These are phyloP conservation scores for Phlyctochytrium arcticum DNA, from an alignment of 192 early-diverging fungal genomes.

Conservation along the genomic window DNA sequence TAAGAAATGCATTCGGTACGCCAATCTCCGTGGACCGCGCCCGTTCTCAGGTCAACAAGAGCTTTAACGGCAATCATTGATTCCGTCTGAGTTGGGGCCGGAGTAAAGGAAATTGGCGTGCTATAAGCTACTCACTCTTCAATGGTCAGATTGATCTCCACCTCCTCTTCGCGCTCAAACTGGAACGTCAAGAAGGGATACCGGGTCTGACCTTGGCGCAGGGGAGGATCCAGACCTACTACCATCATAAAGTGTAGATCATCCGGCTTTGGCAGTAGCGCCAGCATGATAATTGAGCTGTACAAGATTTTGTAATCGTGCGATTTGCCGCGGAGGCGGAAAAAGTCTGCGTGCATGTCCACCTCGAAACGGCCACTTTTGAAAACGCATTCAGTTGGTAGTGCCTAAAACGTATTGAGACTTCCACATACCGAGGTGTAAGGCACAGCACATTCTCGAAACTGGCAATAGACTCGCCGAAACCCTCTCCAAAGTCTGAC, in stretches of 20 bases:
- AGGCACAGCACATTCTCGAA: slow-evolving; percentile 88
- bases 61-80: slow-evolving; percentile 1
- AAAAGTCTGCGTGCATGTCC: slow-evolving; percentile 84
- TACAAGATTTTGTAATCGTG: slow-evolving; percentile 98
- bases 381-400: neutral
- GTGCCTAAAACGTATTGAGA: neutral
- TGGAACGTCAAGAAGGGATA: slow-evolving; percentile 96
- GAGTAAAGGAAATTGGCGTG: neutral
- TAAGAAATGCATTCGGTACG: no score
- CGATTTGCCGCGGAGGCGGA: slow-evolving; percentile 94
- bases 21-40: no score
- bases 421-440: slow-evolving; percentile 68
- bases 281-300: slow-evolving; percentile 75
- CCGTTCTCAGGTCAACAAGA: no score
- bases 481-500: slow-evolving; percentile 80
- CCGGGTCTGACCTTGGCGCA: slow-evolving; percentile 94
- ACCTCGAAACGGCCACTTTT: slow-evolving; percentile 89
- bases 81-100: neutral
- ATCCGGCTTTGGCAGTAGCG: slow-evolving; percentile 89
- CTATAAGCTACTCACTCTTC: slow-evolving; percentile 50
- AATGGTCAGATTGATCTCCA: slow-evolving; percentile 75
- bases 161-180: slow-evolving; percentile 90
- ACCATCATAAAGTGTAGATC: slow-evolving; percentile 90
- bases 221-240: slow-evolving; percentile 89
- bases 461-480: slow-evolving; percentile 83